These are phyloP conservation scores for Microdochium paspali DNA, from an alignment of 2,329 filamentous ascomycete species.

Conservation along the genomic window DNA sequence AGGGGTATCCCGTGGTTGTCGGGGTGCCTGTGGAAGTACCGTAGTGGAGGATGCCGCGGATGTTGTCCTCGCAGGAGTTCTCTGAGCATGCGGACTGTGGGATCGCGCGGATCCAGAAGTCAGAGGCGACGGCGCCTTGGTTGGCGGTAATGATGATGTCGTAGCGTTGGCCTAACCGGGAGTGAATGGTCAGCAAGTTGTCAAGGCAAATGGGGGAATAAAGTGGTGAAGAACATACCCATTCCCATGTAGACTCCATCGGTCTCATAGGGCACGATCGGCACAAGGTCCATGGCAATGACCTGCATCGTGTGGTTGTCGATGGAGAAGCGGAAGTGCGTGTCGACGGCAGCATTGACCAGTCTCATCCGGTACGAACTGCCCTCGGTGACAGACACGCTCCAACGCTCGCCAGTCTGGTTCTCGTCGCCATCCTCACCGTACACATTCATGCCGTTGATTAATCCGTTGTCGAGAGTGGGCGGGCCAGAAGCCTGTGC, in stretches of 20 bases:
- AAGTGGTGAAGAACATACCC: slow-evolving; percentile 7
- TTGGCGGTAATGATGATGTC: slow-evolving; percentile 35
- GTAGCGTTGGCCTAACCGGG: slow-evolving; percentile 26
- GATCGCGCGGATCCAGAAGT: slow-evolving; percentile 40
- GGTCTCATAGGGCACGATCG: slow-evolving; percentile 43
- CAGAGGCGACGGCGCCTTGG: slow-evolving; percentile 16
- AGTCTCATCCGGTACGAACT: slow-evolving; percentile 36
- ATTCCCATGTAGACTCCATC: slow-evolving; percentile 25
- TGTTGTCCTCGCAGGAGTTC: slow-evolving; percentile 29
- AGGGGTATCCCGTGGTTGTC: slow-evolving; percentile 8
- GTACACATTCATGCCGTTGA: slow-evolving; percentile 24
- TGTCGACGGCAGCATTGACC: slow-evolving; percentile 35
- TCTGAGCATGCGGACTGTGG: slow-evolving; percentile 29
- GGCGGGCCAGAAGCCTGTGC: slow-evolving; percentile 22
- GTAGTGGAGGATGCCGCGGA: slow-evolving; percentile 39
- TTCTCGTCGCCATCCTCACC: slow-evolving; percentile 16
- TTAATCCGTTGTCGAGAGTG: slow-evolving; percentile 29
- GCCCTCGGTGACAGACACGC: slow-evolving; percentile 28
- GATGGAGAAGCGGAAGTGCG: slow-evolving; percentile 38
- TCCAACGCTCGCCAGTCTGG: slow-evolving; percentile 12
- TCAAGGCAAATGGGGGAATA: background rate
- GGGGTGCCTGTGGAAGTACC: slow-evolving; percentile 13
- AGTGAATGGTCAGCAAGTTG: background rate
- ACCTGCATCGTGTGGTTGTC: slow-evolving; percentile 49
- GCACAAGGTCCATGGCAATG: slow-evolving; percentile 48